A percentile compares a stretch with the other conserved stretches of the same genome.
Evolutionary conservation across 441 rosid genomes (phyloP).

Genomic region (Populus hybrid): DNA sequence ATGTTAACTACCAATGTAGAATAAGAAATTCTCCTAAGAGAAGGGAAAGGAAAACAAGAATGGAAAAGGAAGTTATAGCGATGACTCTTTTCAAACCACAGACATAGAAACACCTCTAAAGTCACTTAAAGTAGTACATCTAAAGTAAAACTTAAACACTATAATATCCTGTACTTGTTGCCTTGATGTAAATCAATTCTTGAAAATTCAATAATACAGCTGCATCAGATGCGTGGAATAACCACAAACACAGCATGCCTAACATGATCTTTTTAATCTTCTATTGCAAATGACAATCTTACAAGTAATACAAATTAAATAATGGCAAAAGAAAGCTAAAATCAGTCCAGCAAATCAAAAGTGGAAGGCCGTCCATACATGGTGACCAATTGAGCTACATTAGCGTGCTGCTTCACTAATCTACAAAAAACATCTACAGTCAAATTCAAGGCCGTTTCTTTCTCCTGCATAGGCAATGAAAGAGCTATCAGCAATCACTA

Average conservation of each 20-base stretch:
- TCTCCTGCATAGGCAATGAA: conserved; percentile 72
- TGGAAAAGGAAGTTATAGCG: not conserved
- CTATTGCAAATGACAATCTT: not conserved
- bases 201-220: not conserved
- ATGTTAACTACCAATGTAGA: not conserved
- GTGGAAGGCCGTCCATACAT: conserved; percentile 50
- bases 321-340: not conserved
- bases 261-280: not conserved
- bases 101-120: not conserved
- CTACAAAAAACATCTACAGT: conserved; percentile 96
- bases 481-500: conserved; percentile 25
- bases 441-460: conserved; percentile 93
- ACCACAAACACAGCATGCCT: not conserved
- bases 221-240: not conserved
- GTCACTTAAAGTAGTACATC: not conserved
- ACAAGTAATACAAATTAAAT: not conserved
- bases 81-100: not conserved
- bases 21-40: not conserved
- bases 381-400: conserved; percentile 92
- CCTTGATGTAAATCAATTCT: not conserved
- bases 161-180: not conserved
- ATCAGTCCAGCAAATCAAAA: not conserved
- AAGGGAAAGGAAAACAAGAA: not conserved
- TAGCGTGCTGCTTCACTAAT: conserved; percentile 94
- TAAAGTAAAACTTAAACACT: not conserved